phyloP scores from a whole-genome alignment of 2,329 filamentous ascomycete species.

The Alternaria incomplexa region DNA sequence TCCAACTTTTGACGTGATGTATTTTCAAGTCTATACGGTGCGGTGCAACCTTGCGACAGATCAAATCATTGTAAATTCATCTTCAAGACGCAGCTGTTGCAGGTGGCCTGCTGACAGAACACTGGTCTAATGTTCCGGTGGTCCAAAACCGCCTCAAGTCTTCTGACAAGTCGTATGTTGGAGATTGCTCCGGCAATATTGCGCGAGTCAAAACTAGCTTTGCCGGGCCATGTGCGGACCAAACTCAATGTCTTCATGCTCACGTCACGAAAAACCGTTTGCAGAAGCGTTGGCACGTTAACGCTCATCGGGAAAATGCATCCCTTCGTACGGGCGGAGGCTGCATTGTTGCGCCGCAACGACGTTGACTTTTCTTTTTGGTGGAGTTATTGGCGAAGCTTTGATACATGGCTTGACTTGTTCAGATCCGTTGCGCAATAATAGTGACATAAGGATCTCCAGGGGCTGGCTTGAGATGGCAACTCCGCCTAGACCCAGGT shows the following conservation, averaged over 20 bases:
- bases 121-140: background rate
- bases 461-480: conserved; percentile 1
- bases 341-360: background rate
- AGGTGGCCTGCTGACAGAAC: background rate
- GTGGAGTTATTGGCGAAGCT: background rate
- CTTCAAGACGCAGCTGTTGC: background rate
- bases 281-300: conserved; percentile 10
- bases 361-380: background rate
- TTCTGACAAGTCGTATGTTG: conserved; percentile 1
- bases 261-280: conserved; percentile 17
- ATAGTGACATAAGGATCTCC: background rate
- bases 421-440: conserved; percentile 1
- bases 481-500: background rate
- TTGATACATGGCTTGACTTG: background rate
- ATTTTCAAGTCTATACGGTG: background rate
- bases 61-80: background rate
- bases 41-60: background rate
- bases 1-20: background rate
- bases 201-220: conserved; percentile 20
- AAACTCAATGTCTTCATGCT: conserved; percentile 10
- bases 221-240: conserved; percentile 4
- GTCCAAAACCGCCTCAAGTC: background rate
- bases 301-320: conserved; percentile 1
- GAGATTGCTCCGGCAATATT: conserved; percentile 9
- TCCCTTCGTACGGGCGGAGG: background rate